phyloP scores from a whole-genome alignment of 2,329 filamentous ascomycete genomes.

The Sporothrix pseudoabietina region DNA sequence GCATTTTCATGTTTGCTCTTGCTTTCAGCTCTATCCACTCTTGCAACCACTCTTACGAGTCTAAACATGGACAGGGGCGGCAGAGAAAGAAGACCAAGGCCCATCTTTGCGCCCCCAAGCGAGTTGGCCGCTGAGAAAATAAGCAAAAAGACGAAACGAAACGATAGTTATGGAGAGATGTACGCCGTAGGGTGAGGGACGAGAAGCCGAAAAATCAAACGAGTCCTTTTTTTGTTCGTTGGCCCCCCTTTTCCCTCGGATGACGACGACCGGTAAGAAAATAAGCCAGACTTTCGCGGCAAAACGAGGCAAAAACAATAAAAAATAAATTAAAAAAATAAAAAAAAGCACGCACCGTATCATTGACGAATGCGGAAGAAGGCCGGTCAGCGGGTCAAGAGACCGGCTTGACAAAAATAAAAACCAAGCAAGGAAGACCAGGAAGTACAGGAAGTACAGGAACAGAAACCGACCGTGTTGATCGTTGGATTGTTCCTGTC shows the following conservation, averaged over 20 bases:
- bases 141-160: neutral
- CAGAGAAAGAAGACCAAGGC: neutral
- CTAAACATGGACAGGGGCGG: slow-evolving; percentile 15
- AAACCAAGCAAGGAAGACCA: neutral
- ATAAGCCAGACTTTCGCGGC: neutral
- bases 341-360: neutral
- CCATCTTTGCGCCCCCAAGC: neutral
- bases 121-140: neutral
- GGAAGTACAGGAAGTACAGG: no score
- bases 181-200: neutral
- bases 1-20: neutral
- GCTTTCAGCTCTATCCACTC: slow-evolving; percentile 2
- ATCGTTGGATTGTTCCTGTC: neutral
- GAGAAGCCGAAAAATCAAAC: slow-evolving; percentile 11
- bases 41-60: neutral
- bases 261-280: neutral
- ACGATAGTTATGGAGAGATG: neutral
- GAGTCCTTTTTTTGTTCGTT: neutral
- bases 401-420: no score
- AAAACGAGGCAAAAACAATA: neutral
- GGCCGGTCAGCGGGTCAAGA: neutral
- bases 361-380: neutral
- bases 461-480: neutral
- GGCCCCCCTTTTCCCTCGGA: neutral
- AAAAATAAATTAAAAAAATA: neutral